Evolutionary conservation across 768 basidiomycete species (phyloP), one percentile per base, ranked within the genome.

Genomic region (Mycena olivaceomarginata): DNA sequence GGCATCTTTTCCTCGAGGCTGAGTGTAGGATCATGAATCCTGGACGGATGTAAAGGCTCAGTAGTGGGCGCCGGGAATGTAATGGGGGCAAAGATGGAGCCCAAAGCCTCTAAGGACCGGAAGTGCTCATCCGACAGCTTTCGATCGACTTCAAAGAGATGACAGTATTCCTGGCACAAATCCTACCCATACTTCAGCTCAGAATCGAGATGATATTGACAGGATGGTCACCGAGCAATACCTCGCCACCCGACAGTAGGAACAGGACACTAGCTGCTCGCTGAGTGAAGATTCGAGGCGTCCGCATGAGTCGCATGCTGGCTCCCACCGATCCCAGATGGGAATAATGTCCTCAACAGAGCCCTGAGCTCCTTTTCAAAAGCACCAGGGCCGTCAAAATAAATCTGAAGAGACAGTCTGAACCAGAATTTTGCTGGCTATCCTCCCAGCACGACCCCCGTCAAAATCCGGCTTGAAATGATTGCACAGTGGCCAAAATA

Each of bases 141-240:
- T 65, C 64, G 45, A 43, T 65, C 64, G 45, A 65, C 64, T 65
- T 65, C 64, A 65, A 65, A 65, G 25, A 65, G 64, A 65, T 65
- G 43, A 43, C 64, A 65, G 25, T 20, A 22, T 65, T 22, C 64
- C 43, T 65, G 64, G 45, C 43, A 1, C 5, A n/a, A 65, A 12
- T 65, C 31, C 64, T 43, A 12, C 25, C 64, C n/a, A 46, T 65
- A 25, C 10, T n/a, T 65, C 11, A 65, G 15, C 6, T 4, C n/a
- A 25, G 2, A 4, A 6, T 25, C 12, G 25, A 46, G 5, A 4
- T 65, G n/a, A 5, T 7, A 2, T 46, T 7, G 3, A 46, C 31
- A 46, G 64, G 15, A 46, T 46, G 11, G 64, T 63, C 4, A 46
- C 64, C n/a, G 64, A 65, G 13, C n/a, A 65, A 65, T 65, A 65